phyloP scores from a whole-genome alignment of 345 rosid genomes.

The Lagerstroemia speciosa region DNA sequence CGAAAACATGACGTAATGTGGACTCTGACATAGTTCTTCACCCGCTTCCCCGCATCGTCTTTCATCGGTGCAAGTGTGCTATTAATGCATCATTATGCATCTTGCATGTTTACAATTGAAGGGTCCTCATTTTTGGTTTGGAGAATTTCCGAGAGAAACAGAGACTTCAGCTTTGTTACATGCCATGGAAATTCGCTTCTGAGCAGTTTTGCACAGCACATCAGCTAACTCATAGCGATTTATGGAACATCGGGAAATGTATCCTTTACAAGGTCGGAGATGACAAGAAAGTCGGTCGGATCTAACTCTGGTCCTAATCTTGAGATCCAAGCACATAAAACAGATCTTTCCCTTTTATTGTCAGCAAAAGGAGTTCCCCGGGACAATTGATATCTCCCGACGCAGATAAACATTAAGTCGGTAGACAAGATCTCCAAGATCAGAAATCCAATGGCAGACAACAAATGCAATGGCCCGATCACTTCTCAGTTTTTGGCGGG shows the following conservation, averaged over 20 bases:
- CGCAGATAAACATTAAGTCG: neutral
- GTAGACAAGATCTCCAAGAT: neutral
- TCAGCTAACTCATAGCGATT: neutral
- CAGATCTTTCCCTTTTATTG: neutral
- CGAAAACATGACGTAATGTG: no score
- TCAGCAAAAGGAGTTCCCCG: neutral
- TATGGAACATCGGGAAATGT: neutral
- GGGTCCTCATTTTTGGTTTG: no score
- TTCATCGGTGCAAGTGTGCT: no score
- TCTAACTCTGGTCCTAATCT: neutral
- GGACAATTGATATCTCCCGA: neutral
- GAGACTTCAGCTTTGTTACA: no score
- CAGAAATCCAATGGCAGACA: neutral
- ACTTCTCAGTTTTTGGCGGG: conserved; percentile 32
- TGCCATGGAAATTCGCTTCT: no score
- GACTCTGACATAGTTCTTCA: no score
- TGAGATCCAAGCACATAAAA: neutral
- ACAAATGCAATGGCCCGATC: neutral
- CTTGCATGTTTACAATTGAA: no score
- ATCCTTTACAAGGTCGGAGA: neutral
- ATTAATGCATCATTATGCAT: no score
- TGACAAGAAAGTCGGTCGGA: neutral
- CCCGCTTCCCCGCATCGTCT: no score
- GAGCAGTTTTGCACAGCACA: no score
- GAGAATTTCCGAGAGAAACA: no score